Conservation (phyloP, 1,139 yeast genomes). For the Yamadazyma aaseri region DNA sequence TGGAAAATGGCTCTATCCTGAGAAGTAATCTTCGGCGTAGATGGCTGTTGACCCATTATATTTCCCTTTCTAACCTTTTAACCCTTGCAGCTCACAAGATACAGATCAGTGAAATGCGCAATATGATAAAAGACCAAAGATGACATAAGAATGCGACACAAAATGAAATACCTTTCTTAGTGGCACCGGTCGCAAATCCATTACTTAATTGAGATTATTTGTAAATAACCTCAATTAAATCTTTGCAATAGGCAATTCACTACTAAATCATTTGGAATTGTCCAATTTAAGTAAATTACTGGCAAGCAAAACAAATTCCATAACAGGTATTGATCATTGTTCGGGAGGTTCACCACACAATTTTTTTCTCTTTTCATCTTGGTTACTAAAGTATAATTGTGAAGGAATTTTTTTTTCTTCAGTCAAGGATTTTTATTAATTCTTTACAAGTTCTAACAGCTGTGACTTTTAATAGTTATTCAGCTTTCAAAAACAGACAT, state of each 20-base stretch:
- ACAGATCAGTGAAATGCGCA: no score
- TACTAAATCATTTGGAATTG: neutral
- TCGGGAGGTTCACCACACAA: neutral
- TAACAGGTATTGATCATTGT: slow-evolving; percentile 1
- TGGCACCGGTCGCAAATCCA: neutral
- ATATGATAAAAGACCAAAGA: neutral
- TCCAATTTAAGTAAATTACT: slow-evolving; percentile 12
- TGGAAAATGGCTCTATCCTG: slow-evolving; percentile 86
- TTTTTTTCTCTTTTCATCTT: neutral
- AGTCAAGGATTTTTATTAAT: neutral
- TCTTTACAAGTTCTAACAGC: neutral
- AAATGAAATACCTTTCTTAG: no score
- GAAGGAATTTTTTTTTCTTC: neutral
- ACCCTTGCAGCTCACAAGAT: neutral
- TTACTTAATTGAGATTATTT: slow-evolving; percentile 6
- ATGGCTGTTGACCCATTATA: slow-evolving; percentile 44
- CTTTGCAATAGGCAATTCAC: neutral
- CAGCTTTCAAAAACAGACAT: neutral
- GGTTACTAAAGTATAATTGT: neutral
- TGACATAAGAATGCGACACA: slow-evolving; percentile 3
- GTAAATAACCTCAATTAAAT: slow-evolving; percentile 11
- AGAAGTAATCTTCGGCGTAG: slow-evolving; percentile 62
- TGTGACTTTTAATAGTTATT: slow-evolving; percentile 1
- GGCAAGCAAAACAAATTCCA: slow-evolving; percentile 9
- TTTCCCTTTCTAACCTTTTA: no score